phyloP scores from a whole-genome alignment of 140 eudicot species.

The Senecio squalidus region DNA sequence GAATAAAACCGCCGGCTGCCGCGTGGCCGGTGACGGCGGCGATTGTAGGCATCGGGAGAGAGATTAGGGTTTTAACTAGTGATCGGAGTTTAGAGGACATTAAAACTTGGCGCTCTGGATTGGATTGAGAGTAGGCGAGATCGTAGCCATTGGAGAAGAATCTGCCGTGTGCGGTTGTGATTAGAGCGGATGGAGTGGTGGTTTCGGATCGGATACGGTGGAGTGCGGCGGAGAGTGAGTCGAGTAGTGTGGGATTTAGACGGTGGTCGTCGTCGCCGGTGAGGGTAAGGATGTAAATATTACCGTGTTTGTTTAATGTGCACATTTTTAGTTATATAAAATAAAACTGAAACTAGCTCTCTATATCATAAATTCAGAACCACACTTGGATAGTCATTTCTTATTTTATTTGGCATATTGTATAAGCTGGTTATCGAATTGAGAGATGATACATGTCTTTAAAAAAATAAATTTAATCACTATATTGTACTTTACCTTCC shows the following conservation, averaged over 20 bases:
- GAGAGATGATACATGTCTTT: no score
- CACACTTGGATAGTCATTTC: no score
- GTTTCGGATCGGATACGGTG: conserved; percentile 34
- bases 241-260: conserved; percentile 60
- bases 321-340: conserved; percentile 40
- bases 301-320: conserved; percentile 56
- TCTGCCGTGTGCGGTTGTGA: conserved; percentile 66
- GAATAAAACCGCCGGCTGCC: conserved; percentile 61
- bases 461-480: no score
- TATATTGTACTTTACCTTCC: no score
- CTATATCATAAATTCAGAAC: no score
- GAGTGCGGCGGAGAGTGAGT: conserved; percentile 46
- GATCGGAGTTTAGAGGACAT: conserved; percentile 45
- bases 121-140: conserved; percentile 48
- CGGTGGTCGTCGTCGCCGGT: conserved; percentile 77
- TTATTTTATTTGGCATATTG: no score
- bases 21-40: conserved; percentile 92
- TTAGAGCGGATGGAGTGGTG: conserved; percentile 41
- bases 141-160: conserved; percentile 93
- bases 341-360: background rate
- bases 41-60: conserved; percentile 82
- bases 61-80: conserved; percentile 44
- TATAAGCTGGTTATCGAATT: no score
- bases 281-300: conserved; percentile 59
- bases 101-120: conserved; percentile 29